Conservation (phyloP, 805 yeast species). For the Nakazawaea siamensis region DNA sequence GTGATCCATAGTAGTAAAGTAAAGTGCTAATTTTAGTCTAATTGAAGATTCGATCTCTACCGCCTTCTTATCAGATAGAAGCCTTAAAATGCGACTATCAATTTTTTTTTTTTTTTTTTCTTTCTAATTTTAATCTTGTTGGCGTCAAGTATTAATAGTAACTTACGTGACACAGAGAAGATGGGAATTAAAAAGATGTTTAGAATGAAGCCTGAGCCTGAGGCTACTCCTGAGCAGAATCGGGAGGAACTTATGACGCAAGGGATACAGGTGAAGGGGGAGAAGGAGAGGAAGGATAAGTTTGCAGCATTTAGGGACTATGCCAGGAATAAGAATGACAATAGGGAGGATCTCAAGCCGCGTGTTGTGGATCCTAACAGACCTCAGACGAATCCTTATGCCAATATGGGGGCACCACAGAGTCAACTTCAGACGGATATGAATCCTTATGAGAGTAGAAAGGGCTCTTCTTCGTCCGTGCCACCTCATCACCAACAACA, state of each 20-base stretch:
- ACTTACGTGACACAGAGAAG: too few relatives aligned
- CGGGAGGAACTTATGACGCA: constrained; percentile 31
- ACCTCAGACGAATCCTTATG: constrained; percentile 3
- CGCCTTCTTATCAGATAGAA: too few relatives aligned
- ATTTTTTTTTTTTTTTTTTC: too few relatives aligned
- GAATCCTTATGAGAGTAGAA: background rate
- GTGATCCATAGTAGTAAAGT: too few relatives aligned
- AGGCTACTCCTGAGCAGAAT: constrained; percentile 31
- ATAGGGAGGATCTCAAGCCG: constrained; percentile 13
- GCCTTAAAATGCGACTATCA: too few relatives aligned
- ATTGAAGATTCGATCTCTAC: too few relatives aligned
- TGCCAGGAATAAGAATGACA: constrained; percentile 31
- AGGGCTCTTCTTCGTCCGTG: background rate
- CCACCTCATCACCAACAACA: background rate
- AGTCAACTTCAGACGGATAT: too few relatives aligned
- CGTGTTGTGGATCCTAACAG: constrained; percentile 1
- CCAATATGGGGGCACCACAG: too few relatives aligned
- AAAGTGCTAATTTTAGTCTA: too few relatives aligned
- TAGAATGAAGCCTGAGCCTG: constrained; percentile 37
- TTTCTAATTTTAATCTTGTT: too few relatives aligned
- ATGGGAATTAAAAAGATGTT: constrained; percentile 45
- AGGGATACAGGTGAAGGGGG: constrained; percentile 33
- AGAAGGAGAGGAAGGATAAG: constrained; percentile 27
- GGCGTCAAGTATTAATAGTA: too few relatives aligned
- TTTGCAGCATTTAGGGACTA: constrained; percentile 40